A percentile compares a stretch with the other conserved stretches of the same genome.
Evolutionary conservation across 192 early-diverging fungal genomes (phyloP).

Genomic region (Polychytrium aggregatum): DNA sequence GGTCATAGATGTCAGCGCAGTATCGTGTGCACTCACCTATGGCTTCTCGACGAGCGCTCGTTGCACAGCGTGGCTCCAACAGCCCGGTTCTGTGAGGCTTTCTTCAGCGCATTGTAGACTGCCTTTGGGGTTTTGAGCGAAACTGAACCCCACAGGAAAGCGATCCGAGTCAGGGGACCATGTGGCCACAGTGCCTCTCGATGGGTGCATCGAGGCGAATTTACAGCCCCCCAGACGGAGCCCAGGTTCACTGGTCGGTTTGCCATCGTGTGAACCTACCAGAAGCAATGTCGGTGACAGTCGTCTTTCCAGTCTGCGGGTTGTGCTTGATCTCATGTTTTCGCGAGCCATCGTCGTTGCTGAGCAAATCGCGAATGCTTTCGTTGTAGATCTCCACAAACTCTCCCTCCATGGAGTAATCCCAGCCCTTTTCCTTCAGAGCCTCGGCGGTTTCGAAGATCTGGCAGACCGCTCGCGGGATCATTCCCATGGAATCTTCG

Average conservation of each 20-base stretch:
- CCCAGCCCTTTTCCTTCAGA: conserved; percentile 71
- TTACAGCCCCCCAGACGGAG: too few species aligned
- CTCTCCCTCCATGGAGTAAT: conserved; percentile 75
- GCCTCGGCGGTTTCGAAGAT: conserved; percentile 69
- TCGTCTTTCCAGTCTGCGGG: conserved; percentile 53
- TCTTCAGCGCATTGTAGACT: conserved; percentile 58
- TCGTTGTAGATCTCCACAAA: conserved; percentile 98
- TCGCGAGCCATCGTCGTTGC: conserved; percentile 22
- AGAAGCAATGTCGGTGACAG: conserved; percentile 63
- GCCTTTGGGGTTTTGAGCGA: conserved; percentile 59
- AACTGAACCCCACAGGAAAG: conserved; percentile 19
- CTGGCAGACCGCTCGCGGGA: conserved; percentile 83
- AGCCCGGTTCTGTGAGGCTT: conserved; percentile 73
- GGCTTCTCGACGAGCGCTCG: conserved; percentile 84
- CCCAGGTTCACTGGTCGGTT: too few species aligned
- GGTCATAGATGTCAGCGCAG: too few species aligned
- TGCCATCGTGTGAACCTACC: conserved; percentile 16
- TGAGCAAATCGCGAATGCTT: conserved; percentile 72
- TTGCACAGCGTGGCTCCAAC: conserved; percentile 89
- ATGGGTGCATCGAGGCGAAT: too few species aligned
- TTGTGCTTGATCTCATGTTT: conserved; percentile 86
- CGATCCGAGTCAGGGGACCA: neutral
- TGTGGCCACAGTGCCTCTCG: too few species aligned
- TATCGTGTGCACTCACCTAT: too few species aligned
- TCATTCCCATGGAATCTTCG: conserved; percentile 62